These are phyloP conservation scores for Saccharomyces jurei DNA, from an alignment of 805 yeast species.

Conservation along the genomic window DNA sequence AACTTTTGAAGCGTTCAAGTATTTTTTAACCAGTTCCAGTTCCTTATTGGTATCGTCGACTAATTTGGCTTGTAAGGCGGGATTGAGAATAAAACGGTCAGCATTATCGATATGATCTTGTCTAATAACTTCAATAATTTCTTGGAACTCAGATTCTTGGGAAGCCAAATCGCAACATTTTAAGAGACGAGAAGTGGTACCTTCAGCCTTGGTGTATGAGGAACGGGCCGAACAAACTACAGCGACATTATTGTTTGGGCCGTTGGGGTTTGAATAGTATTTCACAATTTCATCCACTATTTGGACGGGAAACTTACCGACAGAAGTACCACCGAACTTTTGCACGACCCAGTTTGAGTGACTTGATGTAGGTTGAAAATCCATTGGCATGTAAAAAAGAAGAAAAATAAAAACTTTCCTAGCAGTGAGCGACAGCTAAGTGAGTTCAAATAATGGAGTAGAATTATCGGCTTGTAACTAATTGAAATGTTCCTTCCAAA, in stretches of 20 bases:
- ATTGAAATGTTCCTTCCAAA: background rate
- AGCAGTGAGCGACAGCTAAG: background rate
- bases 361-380: conserved; percentile 1
- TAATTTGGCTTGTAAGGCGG: conserved; percentile 43
- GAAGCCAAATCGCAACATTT: conserved; percentile 76
- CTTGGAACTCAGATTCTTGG: conserved; percentile 47
- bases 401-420: background rate
- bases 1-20: conserved; percentile 79
- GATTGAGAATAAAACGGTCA: conserved; percentile 37
- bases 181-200: conserved; percentile 84
- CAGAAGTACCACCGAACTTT: conserved; percentile 95
- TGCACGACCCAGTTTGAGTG: conserved; percentile 64
- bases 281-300: conserved; percentile 81
- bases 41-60: conserved; percentile 55
- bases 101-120: conserved; percentile 79
- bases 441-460: background rate
- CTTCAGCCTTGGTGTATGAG: conserved; percentile 83
- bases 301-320: conserved; percentile 84
- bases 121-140: conserved; percentile 57
- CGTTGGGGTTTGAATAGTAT: conserved; percentile 37
- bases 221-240: conserved; percentile 96
- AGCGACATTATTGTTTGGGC: conserved; percentile 54
- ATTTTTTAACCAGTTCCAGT: conserved; percentile 56
- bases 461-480: background rate
- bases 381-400: background rate